Evolutionary conservation across 2,329 filamentous ascomycete species (phyloP).

Genomic region (Cryphonectria radicalis): DNA sequence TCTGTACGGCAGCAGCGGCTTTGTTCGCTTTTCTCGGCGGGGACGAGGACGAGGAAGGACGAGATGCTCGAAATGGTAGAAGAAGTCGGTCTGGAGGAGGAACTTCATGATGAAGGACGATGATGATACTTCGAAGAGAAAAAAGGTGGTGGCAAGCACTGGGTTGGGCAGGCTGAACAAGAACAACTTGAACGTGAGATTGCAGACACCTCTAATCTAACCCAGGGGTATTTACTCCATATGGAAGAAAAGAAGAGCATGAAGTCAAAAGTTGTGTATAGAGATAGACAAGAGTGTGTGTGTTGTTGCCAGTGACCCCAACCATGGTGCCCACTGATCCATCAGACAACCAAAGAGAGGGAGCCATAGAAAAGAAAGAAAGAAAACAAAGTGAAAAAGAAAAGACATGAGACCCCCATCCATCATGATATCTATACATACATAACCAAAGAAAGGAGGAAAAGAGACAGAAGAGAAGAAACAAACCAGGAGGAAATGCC

Average conservation of each 20-base stretch:
- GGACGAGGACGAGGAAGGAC: neutral
- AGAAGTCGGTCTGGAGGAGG: neutral
- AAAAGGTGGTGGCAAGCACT: neutral
- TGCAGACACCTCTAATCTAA: constrained; percentile 25
- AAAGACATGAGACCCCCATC: neutral
- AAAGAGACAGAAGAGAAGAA: neutral
- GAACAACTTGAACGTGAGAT: neutral
- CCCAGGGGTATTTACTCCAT: constrained; percentile 26
- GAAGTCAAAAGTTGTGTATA: neutral
- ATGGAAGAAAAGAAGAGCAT: neutral
- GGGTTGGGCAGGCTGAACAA: neutral
- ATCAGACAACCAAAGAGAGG: neutral
- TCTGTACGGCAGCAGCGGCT: no score
- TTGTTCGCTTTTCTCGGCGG: no score
- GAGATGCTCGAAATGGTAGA: neutral
- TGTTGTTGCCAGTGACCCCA: neutral
- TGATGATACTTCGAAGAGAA: neutral
- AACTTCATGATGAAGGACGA: neutral
- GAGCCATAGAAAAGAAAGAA: neutral
- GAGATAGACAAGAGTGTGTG: no score
- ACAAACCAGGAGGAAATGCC: neutral
- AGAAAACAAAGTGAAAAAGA: neutral
- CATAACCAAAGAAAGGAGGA: neutral
- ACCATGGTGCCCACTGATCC: neutral
- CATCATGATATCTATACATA: neutral